Evolutionary conservation across 345 rosid species (phyloP).

Genomic region (Euphorbia tirucalli): DNA sequence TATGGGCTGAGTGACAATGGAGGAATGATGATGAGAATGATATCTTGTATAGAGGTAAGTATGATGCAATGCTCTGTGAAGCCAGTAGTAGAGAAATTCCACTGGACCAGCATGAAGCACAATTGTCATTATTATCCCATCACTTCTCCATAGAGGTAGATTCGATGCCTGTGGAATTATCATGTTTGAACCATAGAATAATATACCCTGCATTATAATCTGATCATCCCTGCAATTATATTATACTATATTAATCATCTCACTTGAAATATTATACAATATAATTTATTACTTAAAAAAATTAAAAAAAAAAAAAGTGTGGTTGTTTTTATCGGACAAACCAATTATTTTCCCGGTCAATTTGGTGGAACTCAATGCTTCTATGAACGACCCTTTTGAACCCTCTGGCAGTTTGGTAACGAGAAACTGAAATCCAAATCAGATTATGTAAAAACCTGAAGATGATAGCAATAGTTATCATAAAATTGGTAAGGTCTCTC

Average conservation of each 20-base stretch:
- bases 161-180: not conserved
- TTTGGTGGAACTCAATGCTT: slow-evolving; percentile 61
- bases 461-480: slow-evolving; percentile 32
- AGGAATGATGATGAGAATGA: slow-evolving; percentile 30
- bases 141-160: slow-evolving; percentile 18
- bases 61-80: slow-evolving; percentile 23
- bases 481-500: slow-evolving; percentile 33
- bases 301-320: too few species aligned
- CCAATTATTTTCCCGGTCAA: slow-evolving; percentile 62
- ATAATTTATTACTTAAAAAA: too few species aligned
- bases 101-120: slow-evolving; percentile 26
- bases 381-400: slow-evolving; percentile 45
- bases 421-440: slow-evolving; percentile 48
- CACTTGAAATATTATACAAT: too few species aligned
- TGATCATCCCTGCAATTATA: slow-evolving; percentile 26
- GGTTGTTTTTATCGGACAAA: slow-evolving; percentile 2
- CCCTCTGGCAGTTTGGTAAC: slow-evolving; percentile 50
- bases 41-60: slow-evolving; percentile 23
- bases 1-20: slow-evolving; percentile 26
- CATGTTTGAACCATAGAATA: not conserved
- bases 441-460: slow-evolving; percentile 49
- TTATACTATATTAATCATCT: not conserved
- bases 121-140: slow-evolving; percentile 3
- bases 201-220: not conserved
- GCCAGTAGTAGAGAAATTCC: slow-evolving; percentile 25